A percentile compares a stretch with the other conserved stretches of the same genome.
Conservation (phyloP, 495 filamentous ascomycete species). For the Aspergillus bertholletiae region DNA sequence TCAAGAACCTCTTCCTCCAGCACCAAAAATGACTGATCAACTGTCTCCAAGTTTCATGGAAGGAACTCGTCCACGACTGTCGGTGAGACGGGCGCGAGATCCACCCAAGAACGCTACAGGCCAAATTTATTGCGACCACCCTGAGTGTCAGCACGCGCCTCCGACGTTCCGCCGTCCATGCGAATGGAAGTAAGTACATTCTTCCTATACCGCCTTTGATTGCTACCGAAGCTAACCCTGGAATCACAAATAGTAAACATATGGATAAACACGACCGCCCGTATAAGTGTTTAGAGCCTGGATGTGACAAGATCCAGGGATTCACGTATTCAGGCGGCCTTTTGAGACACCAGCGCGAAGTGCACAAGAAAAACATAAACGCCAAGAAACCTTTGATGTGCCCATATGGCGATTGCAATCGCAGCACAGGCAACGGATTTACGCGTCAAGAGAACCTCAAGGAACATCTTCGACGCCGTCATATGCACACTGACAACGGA, state of each 20-base stretch:
- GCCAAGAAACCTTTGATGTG: slow-evolving; percentile 80
- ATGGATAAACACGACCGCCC: slow-evolving; percentile 96
- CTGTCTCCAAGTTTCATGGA: slow-evolving; percentile 35
- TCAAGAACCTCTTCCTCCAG: slow-evolving; percentile 32
- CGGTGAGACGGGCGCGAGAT: slow-evolving; percentile 49
- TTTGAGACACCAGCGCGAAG: slow-evolving; percentile 83
- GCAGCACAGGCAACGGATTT: slow-evolving; percentile 75
- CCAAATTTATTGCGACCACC: slow-evolving; percentile 65
- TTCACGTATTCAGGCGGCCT: slow-evolving; percentile 93
- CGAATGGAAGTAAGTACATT: slow-evolving; percentile 79
- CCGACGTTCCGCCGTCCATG: slow-evolving; percentile 75
- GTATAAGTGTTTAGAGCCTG: slow-evolving; percentile 72
- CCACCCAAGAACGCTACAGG: slow-evolving; percentile 63
- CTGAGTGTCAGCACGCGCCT: slow-evolving; percentile 51
- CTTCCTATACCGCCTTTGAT: neutral
- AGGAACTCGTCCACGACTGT: slow-evolving; percentile 41
- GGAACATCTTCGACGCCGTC: slow-evolving; percentile 86
- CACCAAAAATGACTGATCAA: slow-evolving; percentile 43
- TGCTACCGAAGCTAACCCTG: slow-evolving; percentile 15
- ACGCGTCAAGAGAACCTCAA: slow-evolving; percentile 87
- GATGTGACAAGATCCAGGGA: slow-evolving; percentile 84
- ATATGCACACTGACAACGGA: slow-evolving; percentile 51
- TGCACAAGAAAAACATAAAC: slow-evolving; percentile 81
- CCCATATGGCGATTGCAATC: slow-evolving; percentile 81
- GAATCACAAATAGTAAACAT: slow-evolving; percentile 64